These are phyloP conservation scores for Phoenix roebelenii DNA, from an alignment of 176 grass and related monocot genomes.

Conservation along the genomic window DNA sequence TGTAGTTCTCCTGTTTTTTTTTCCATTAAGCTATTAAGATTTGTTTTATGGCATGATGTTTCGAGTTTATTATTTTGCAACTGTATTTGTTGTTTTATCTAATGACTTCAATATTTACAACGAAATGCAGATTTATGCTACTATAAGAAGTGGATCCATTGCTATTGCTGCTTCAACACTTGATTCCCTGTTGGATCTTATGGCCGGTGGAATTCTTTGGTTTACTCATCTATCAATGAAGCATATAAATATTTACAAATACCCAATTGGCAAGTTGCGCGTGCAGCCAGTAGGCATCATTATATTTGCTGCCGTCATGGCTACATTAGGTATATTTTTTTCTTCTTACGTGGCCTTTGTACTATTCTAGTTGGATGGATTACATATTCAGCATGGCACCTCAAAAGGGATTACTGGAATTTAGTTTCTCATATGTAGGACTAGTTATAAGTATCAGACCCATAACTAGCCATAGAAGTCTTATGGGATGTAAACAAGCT, in stretches of 20 bases:
- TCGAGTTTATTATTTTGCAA: too few relatives aligned
- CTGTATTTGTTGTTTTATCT: too few relatives aligned
- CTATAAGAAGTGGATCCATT: slow-evolving; percentile 86
- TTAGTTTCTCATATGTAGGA: too few relatives aligned
- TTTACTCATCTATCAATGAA: slow-evolving; percentile 98
- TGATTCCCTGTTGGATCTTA: slow-evolving; percentile 84
- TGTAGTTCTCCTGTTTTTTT: neutral
- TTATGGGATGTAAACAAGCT: too few relatives aligned
- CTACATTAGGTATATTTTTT: slow-evolving; percentile 65
- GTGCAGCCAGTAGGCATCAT: slow-evolving; percentile 93
- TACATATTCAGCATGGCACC: too few relatives aligned
- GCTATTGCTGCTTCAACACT: slow-evolving; percentile 94
- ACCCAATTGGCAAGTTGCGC: slow-evolving; percentile 86
- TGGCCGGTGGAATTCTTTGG: slow-evolving; percentile 97
- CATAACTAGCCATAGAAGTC: neutral
- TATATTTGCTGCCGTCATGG: slow-evolving; percentile 84
- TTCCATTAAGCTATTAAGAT: too few relatives aligned
- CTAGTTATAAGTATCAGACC: too few relatives aligned
- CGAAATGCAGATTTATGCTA: slow-evolving; percentile 62
- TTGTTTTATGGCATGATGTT: too few relatives aligned
- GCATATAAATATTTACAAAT: slow-evolving; percentile 78
- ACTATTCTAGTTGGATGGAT: neutral
- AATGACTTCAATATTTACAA: slow-evolving; percentile 7
- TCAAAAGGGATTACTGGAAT: too few relatives aligned
- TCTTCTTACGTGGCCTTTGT: neutral